These are phyloP conservation scores for Verticillium nonalfalfae DNA, from an alignment of 2,329 filamentous ascomycete species.

Conservation along the genomic window DNA sequence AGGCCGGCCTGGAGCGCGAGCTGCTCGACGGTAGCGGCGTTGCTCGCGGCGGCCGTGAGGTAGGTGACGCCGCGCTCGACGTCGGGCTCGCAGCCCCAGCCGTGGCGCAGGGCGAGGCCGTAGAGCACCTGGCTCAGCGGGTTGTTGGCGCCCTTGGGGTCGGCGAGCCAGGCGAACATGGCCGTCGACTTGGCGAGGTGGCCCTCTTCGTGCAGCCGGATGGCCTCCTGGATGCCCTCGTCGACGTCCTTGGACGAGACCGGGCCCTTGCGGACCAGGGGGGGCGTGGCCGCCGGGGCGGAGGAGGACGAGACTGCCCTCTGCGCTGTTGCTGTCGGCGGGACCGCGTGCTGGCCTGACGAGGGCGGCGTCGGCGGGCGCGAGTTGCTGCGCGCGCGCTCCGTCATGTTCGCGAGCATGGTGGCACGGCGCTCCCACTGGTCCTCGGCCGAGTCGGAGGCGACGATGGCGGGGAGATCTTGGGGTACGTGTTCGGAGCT, in stretches of 20 bases:
- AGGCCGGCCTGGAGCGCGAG: slow-evolving; percentile 79
- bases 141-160: slow-evolving; percentile 81
- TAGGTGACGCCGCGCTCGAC: slow-evolving; percentile 71
- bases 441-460: slow-evolving; percentile 52
- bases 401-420: slow-evolving; percentile 66
- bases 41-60: slow-evolving; percentile 82
- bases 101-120: slow-evolving; percentile 86
- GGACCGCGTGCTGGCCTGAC: not conserved
- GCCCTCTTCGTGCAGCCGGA: slow-evolving; percentile 82
- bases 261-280: slow-evolving; percentile 3
- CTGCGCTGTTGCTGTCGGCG: not conserved
- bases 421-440: slow-evolving; percentile 93
- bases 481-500: slow-evolving; percentile 70
- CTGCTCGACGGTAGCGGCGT: slow-evolving; percentile 81
- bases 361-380: slow-evolving; percentile 23
- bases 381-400: slow-evolving; percentile 37
- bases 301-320: slow-evolving; percentile 8
- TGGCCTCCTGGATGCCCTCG: slow-evolving; percentile 88
- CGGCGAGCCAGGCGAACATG: slow-evolving; percentile 78
- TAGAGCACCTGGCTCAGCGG: slow-evolving; percentile 93
- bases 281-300: slow-evolving; percentile 4
- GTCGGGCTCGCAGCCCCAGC: slow-evolving; percentile 80
- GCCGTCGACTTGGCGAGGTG: slow-evolving; percentile 73
- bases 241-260: slow-evolving; percentile 50
- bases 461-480: slow-evolving; percentile 69